Evolutionary conservation across 1,284 basidiomycete genomes (phyloP).

Genomic region (Ustilago cynodontis): DNA sequence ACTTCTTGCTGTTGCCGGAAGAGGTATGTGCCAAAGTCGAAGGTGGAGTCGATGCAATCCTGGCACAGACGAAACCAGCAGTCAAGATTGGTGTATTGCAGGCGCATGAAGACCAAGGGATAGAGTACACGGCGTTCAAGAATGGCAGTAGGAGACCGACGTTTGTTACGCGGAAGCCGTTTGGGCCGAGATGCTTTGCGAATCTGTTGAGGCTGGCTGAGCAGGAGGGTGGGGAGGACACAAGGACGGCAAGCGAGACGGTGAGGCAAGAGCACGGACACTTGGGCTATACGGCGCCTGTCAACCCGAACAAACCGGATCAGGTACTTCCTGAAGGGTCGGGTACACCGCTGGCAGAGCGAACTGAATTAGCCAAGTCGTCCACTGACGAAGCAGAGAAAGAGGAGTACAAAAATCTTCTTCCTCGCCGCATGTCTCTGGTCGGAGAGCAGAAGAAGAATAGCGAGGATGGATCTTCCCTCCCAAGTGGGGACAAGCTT

Average conservation of each 20-base stretch:
- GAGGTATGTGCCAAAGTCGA: constrained; percentile 42
- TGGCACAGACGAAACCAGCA: constrained; percentile 43
- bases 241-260: constrained; percentile 14
- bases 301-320: constrained; percentile 19
- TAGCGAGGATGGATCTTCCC: constrained; percentile 6
- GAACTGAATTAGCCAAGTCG: neutral
- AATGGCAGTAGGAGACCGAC: constrained; percentile 43
- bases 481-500: constrained; percentile 25
- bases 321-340: constrained; percentile 13
- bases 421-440: constrained; percentile 17
- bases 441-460: constrained; percentile 20
- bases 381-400: neutral
- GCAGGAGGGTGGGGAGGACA: constrained; percentile 26
- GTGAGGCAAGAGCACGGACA: constrained; percentile 31
- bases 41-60: constrained; percentile 44
- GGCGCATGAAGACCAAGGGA: constrained; percentile 50
- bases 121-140: constrained; percentile 46
- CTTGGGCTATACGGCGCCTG: constrained; percentile 36
- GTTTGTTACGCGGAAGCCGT: constrained; percentile 57
- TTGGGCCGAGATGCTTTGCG: constrained; percentile 51
- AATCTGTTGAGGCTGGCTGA: constrained; percentile 42
- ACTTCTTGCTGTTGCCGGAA: constrained; percentile 53
- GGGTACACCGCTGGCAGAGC: constrained; percentile 11
- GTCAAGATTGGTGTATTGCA: constrained; percentile 59
- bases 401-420: constrained; percentile 9